Evolutionary conservation across 2,329 filamentous ascomycete genomes (phyloP), one percentile per base, ranked within the genome.

Genomic region (Aspergillus felis): DNA sequence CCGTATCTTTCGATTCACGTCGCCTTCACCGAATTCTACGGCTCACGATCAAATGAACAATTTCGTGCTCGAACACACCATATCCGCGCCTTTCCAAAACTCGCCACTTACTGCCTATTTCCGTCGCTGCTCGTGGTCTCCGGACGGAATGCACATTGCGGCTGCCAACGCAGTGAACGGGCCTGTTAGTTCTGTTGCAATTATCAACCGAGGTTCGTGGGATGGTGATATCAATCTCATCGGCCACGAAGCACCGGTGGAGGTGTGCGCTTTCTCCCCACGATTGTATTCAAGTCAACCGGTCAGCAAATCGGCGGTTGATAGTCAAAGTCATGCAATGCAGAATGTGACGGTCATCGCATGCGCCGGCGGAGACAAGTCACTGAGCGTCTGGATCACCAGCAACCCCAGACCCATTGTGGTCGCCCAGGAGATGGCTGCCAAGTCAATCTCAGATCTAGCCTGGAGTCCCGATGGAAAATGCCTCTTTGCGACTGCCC

Each of bases 71-170:
- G 94, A 97, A 73, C 88, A 89, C n/a, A 96, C 91, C 1, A 96
- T 99, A 64, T 87, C 85, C 55, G 81, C 86, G 0, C 94, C 94
- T 0, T 99, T 99, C 67, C 85, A 88, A 68, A 92, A 91, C 63
- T 97, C 92, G 1, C 94, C 94, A 3, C 81, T 99, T 8, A 99
- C 94, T 0, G 97, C 94, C 1, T 99, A 99, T 74, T 99, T 99
- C 72, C 86, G 94, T 59, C 83, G 94, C 62, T 97, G 92, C 72
- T 97, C 93, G 1, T 99, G 94, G 94, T 97, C 92, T 2, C 95
- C 94, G 0, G 94, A 99, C 72, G 94, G 94, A 7, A 92, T 93
- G 68, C 93, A 97, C 67, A 97, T 99, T 60, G 94, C 94, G 3
- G 94, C 94, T 3, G 91, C 94, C 6, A 99, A 99, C 72, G 92